A percentile compares a stretch with the other conserved stretches of the same genome.
phyloP scores from a whole-genome alignment of 371 early-diverging fungal genomes.

The Mortierella sp. region DNA sequence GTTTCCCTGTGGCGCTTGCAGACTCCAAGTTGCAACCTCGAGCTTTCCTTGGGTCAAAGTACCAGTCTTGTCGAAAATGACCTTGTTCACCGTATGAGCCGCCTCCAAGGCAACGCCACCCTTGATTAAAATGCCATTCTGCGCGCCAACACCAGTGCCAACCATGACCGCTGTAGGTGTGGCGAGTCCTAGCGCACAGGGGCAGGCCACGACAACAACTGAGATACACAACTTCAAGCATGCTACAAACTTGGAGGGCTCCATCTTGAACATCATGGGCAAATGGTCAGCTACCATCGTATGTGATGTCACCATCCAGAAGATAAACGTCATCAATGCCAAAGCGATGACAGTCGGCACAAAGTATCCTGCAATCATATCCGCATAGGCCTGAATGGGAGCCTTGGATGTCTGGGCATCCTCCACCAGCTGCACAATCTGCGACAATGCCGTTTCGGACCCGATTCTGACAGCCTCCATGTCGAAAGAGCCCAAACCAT shows the following conservation, averaged over 20 bases:
- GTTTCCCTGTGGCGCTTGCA: constrained; percentile 25
- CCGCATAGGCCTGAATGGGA: constrained; percentile 88
- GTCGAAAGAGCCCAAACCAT: constrained; percentile 79
- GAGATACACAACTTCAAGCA: constrained; percentile 91
- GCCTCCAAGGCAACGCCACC: constrained; percentile 86
- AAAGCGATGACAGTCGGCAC: constrained; percentile 87
- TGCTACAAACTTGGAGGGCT: constrained; percentile 79
- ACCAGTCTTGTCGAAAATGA: constrained; percentile 98
- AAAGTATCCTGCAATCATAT: constrained; percentile 87
- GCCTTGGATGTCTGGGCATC: constrained; percentile 89
- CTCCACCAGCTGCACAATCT: constrained; percentile 91
- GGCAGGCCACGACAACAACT: constrained; percentile 97
- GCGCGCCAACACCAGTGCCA: constrained; percentile 95
- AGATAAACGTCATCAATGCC: constrained; percentile 76
- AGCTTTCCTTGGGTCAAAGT: constrained; percentile 91
- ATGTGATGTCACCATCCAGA: constrained; percentile 78
- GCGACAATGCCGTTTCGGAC: constrained; percentile 82
- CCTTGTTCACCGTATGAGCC: constrained; percentile 81
- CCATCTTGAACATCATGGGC: constrained; percentile 66
- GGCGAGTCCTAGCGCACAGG: constrained; percentile 95
- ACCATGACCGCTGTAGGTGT: constrained; percentile 99
- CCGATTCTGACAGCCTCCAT: constrained; percentile 84
- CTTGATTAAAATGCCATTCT: constrained; percentile 90
- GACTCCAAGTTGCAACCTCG: constrained; percentile 68
- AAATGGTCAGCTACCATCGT: constrained; percentile 57